Base-by-base conservation (phyloP, 2,329 filamentous ascomycete species). In the Blastomyces silverae region DNA sequence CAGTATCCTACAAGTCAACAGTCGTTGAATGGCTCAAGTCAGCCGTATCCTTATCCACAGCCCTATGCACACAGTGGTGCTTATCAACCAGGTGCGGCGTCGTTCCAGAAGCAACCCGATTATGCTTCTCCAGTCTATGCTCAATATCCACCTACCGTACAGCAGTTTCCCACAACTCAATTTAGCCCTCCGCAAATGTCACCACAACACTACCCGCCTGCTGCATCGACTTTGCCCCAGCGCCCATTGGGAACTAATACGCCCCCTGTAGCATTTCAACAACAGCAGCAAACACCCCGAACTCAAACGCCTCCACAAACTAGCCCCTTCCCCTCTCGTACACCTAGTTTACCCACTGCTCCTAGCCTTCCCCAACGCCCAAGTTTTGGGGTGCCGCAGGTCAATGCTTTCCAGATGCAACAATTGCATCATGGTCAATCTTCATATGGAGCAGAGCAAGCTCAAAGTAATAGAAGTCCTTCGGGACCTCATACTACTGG, bases 281-380 rank as follows among this genome's bases (percentile, higher is more conserved):
- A 69, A 20, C 79, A 78, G 71, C 79, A 76, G 60, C 77, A 78
- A 68, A 75, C 73, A 34, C 75, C 77, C 25, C 75, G 73, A 59
- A 76, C 73, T 31, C 76, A 80, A 66, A 80, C 79, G 10, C 79
- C 80, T 57, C 78, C 78, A 37, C 78, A 76, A 65, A 70, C 68
- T 63, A 67, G 71, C 65, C 70, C 69, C 39, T 67, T 71, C 65
- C 69, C 70, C 39, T 79, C 81, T 17, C 79, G 78, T 59, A 78
- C 83, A 68, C 81, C 83, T 62, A 84, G 81, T 70, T 75, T 85
- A 59, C 83, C 83, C n/a, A 72, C 79, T 60, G 81, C 82, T 17
- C 80, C 84, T 28, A 83, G 84, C 64, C 79, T 88, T 55, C 86
- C 86, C 3, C 84, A 86, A 68, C 80, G 86, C 62, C 86, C 86